Conservation (phyloP, 805 yeast genomes). For the Kodamaea lidongshanica region DNA sequence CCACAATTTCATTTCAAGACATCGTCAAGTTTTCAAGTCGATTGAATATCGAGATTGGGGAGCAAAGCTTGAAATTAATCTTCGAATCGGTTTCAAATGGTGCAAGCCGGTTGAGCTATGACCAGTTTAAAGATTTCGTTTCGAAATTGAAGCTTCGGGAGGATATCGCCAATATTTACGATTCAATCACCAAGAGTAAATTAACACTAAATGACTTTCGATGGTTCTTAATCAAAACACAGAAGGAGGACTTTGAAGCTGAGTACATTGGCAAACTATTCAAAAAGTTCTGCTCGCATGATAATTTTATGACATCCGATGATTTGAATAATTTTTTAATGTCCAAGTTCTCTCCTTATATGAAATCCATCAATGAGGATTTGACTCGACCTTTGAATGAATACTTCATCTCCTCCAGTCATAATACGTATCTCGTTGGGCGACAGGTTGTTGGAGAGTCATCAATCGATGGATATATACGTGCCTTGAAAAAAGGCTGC, state of each 20-base stretch:
- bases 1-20: slow-evolving; percentile 53
- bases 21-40: slow-evolving; percentile 59
- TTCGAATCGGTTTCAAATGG: slow-evolving; percentile 49
- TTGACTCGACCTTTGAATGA: slow-evolving; percentile 59
- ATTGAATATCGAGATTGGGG: slow-evolving; percentile 67
- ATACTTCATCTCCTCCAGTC: slow-evolving; percentile 88
- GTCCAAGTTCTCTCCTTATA: slow-evolving; percentile 25
- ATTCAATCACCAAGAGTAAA: slow-evolving; percentile 12
- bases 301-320: slow-evolving; percentile 16
- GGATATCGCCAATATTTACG: slow-evolving; percentile 55
- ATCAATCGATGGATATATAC: slow-evolving; percentile 82
- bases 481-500: slow-evolving; percentile 86
- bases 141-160: slow-evolving; percentile 55
- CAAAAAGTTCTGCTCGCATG: slow-evolving; percentile 18
- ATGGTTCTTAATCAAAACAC: slow-evolving; percentile 42
- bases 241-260: slow-evolving; percentile 37
- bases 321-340: slow-evolving; percentile 23
- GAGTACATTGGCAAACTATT: slow-evolving; percentile 24
- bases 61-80: slow-evolving; percentile 39
- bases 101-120: slow-evolving; percentile 47
- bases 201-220: slow-evolving; percentile 21
- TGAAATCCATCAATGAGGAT: slow-evolving; percentile 4
- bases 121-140: slow-evolving; percentile 73
- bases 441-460: slow-evolving; percentile 83
- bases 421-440: slow-evolving; percentile 86